Conservation (phyloP, 2,329 filamentous ascomycete species). For the Fusarium siculi region DNA sequence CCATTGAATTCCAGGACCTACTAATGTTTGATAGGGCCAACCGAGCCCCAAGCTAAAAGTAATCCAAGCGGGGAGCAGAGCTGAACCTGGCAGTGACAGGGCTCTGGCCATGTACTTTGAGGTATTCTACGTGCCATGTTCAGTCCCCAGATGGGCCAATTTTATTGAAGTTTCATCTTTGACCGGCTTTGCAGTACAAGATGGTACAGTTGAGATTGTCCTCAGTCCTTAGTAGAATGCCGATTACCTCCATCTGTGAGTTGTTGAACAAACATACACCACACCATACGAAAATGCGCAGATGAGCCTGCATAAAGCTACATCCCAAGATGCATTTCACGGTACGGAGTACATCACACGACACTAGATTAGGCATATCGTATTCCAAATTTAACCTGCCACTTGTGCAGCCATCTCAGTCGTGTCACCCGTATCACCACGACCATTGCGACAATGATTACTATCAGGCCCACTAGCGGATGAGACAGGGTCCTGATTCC, state of each 20-base stretch:
- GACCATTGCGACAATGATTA: neutral
- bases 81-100: conserved; percentile 24
- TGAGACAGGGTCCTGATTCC: conserved; percentile 12
- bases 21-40: conserved; percentile 37
- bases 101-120: conserved; percentile 11
- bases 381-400: conserved; percentile 32
- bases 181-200: conserved; percentile 8
- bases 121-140: conserved; percentile 11
- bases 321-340: neutral
- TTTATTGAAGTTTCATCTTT: conserved; percentile 19
- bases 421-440: neutral
- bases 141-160: neutral
- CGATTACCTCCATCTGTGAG: neutral
- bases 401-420: conserved; percentile 20
- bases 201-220: conserved; percentile 4
- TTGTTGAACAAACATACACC: neutral
- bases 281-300: neutral
- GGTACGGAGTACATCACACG: neutral
- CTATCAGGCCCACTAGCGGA: conserved; percentile 1
- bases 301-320: conserved; percentile 7
- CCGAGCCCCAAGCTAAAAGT: conserved; percentile 16
- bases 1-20: conserved; percentile 16
- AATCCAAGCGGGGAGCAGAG: conserved; percentile 16
- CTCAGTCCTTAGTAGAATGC: conserved; percentile 3
- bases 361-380: conserved; percentile 1